These are phyloP conservation scores for Salpingoeca rosetta DNA, from an alignment of 78 protist species.

Conservation along the genomic window DNA sequence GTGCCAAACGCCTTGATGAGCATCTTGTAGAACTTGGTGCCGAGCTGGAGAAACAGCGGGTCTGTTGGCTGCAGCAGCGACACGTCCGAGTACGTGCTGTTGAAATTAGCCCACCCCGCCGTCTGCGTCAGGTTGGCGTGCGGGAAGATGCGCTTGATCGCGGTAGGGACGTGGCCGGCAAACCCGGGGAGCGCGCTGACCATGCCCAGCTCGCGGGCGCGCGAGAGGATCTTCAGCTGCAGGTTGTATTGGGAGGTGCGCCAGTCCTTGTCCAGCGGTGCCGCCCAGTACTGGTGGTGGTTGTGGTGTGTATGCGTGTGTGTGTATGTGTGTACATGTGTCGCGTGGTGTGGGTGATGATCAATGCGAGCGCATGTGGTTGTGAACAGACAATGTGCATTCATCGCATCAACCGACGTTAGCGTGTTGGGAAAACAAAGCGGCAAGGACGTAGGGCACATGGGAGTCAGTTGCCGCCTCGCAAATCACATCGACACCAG, in stretches of 20 bases:
- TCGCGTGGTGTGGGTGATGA: no score
- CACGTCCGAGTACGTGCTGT: neutral
- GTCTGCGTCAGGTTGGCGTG: constrained; percentile 21
- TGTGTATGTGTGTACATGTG: no score
- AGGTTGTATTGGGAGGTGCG: constrained; percentile 7
- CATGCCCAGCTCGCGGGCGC: constrained; percentile 39
- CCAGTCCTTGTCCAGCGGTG: constrained; percentile 31
- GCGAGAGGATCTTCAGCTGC: constrained; percentile 21
- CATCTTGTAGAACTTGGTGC: constrained; percentile 7
- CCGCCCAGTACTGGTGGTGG: constrained; percentile 37
- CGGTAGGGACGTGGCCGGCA: constrained; percentile 53
- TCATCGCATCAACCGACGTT: neutral
- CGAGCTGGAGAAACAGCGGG: constrained; percentile 27
- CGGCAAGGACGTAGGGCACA: no score
- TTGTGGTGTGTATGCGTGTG: no score
- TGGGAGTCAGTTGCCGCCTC: no score
- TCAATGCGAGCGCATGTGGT: neutral
- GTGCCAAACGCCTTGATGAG: constrained; percentile 10
- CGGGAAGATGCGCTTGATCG: neutral
- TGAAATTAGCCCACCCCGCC: constrained; percentile 21
- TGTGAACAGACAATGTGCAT: neutral
- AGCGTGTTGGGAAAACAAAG: no score
- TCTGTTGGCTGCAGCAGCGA: constrained; percentile 23
- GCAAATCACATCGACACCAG: no score
- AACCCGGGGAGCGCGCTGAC: constrained; percentile 43